phyloP scores from a whole-genome alignment of 345 rosid species.

The Populus ilicifolia region DNA sequence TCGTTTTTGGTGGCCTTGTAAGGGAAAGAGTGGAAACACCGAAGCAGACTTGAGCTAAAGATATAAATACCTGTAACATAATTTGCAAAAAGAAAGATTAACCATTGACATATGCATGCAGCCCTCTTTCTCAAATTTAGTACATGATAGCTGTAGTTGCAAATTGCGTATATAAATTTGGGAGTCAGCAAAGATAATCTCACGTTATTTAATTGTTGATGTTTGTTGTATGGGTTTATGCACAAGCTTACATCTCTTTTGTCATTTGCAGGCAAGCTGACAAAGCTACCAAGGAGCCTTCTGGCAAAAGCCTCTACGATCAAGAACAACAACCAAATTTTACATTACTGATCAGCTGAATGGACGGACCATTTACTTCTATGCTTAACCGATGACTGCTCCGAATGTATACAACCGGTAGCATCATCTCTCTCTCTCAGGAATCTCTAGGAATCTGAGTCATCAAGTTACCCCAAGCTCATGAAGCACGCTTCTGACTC shows the following conservation, averaged over 20 bases:
- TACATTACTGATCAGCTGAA: constrained; percentile 57
- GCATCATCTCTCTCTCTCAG: too few relatives aligned
- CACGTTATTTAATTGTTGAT: neutral
- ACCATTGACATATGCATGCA: neutral
- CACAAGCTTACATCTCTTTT: neutral
- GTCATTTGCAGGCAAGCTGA: constrained; percentile 52
- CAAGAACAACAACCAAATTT: constrained; percentile 60
- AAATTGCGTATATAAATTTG: neutral
- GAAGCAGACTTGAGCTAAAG: neutral
- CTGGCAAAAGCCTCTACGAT: constrained; percentile 63
- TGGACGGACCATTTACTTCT: neutral
- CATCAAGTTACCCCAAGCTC: constrained; percentile 6
- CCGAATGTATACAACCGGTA: neutral
- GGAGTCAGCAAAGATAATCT: neutral
- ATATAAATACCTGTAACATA: neutral
- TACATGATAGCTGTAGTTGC: neutral
- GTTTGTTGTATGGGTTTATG: neutral
- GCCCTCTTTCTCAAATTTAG: neutral
- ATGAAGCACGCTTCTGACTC: neutral
- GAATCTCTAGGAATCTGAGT: constrained; percentile 13
- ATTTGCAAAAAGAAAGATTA: neutral
- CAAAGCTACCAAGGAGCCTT: constrained; percentile 76
- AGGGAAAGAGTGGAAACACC: neutral
- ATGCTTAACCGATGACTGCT: neutral
- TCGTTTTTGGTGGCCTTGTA: neutral